Conservation (phyloP, 2,329 filamentous ascomycete genomes). For the Aspergillus sp. region DNA sequence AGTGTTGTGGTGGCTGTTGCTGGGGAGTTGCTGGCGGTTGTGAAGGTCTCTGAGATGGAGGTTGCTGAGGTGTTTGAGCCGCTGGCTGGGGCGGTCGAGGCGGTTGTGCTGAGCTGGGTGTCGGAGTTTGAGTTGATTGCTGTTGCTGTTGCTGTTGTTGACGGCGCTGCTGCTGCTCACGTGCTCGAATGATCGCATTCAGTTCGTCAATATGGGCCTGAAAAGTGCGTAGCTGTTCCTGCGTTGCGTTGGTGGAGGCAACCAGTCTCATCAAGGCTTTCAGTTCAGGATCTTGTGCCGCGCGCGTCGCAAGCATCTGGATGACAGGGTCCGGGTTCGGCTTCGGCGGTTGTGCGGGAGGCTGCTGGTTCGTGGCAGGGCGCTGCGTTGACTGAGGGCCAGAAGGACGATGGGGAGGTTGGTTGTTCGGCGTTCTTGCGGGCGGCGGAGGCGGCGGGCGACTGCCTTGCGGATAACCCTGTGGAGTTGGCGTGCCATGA, state of each 20-base stretch:
- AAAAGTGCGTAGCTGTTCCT: slow-evolving; percentile 54
- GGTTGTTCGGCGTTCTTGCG: slow-evolving; percentile 18
- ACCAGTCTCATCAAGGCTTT: slow-evolving; percentile 58
- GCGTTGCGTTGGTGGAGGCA: slow-evolving; percentile 53
- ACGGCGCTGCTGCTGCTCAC: slow-evolving; percentile 45
- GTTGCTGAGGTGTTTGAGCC: slow-evolving; percentile 18
- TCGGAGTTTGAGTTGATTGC: slow-evolving; percentile 32
- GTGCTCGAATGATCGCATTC: slow-evolving; percentile 53
- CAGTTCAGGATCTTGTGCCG: slow-evolving; percentile 53
- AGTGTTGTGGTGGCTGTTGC: slow-evolving; percentile 20
- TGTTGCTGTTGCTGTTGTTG: slow-evolving; percentile 37
- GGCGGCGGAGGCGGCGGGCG: slow-evolving; percentile 30
- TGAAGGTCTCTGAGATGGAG: slow-evolving; percentile 12
- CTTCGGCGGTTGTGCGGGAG: slow-evolving; percentile 44
- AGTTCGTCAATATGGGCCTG: slow-evolving; percentile 57
- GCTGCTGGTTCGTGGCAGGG: slow-evolving; percentile 33
- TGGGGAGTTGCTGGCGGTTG: slow-evolving; percentile 19
- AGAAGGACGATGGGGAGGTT: slow-evolving; percentile 26
- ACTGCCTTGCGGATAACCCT: slow-evolving; percentile 29
- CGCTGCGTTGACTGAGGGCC: slow-evolving; percentile 33
- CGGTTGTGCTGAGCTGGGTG: slow-evolving; percentile 23
- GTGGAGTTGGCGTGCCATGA: slow-evolving; percentile 32
- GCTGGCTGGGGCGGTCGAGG: slow-evolving; percentile 25
- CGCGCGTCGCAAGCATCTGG: slow-evolving; percentile 57
- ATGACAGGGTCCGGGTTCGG: slow-evolving; percentile 56